Evolutionary conservation across 805 yeast species (phyloP).

Genomic region (Saccharomycopsis babjevae): DNA sequence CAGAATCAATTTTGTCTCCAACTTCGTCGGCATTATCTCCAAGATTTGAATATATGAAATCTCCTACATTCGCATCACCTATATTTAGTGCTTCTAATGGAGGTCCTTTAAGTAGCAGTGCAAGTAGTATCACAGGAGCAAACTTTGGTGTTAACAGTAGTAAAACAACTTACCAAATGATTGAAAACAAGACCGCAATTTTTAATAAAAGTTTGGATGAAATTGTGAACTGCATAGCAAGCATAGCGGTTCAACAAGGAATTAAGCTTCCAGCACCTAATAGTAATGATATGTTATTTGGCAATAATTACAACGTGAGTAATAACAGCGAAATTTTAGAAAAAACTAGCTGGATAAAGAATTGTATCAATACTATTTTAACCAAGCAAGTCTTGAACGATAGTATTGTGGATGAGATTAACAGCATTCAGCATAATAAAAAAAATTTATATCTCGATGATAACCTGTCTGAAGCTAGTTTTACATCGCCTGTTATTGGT

Average conservation of each 20-base stretch:
- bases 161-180: constrained; percentile 8
- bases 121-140: background rate
- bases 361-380: constrained; percentile 12
- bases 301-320: constrained; percentile 1
- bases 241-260: constrained; percentile 15
- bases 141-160: background rate
- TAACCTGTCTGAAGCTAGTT: constrained; percentile 11
- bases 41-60: background rate
- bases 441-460: background rate
- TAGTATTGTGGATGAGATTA: background rate
- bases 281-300: constrained; percentile 8
- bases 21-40: background rate
- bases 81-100: background rate
- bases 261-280: constrained; percentile 14
- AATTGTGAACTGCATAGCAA: constrained; percentile 15
- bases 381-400: background rate
- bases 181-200: constrained; percentile 14
- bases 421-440: background rate
- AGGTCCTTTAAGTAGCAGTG: background rate
- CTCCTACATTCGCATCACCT: background rate
- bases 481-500: constrained; percentile 1
- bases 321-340: constrained; percentile 5
- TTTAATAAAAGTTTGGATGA: constrained; percentile 17
- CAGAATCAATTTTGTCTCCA: constrained; percentile 1
- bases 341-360: constrained; percentile 16